Evolutionary conservation across 2,329 filamentous ascomycete species (phyloP).

Genomic region (Ilyonectria destructans): DNA sequence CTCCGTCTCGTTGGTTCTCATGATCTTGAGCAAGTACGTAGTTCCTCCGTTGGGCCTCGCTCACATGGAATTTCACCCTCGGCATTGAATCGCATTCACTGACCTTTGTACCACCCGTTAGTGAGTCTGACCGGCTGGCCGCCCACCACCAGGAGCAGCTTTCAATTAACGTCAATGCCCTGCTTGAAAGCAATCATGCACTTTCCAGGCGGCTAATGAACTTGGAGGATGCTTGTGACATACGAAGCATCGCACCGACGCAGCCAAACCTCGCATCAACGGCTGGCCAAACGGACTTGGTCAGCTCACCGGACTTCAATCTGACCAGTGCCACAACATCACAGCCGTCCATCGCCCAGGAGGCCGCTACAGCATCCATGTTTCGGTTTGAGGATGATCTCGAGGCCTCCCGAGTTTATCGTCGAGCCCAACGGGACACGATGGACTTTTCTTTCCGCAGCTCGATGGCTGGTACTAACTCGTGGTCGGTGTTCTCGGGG

Average conservation of each 20-base stretch:
- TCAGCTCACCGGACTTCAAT: too few relatives aligned
- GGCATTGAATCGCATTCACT: too few relatives aligned
- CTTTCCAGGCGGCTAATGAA: conserved; percentile 18
- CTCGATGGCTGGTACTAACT: background rate
- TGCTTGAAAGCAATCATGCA: conserved; percentile 11
- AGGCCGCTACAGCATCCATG: background rate
- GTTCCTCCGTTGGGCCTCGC: too few relatives aligned
- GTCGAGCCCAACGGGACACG: background rate
- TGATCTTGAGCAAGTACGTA: conserved; percentile 21
- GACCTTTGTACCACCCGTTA: too few relatives aligned
- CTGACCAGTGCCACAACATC: too few relatives aligned
- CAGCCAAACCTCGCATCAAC: conserved; percentile 2
- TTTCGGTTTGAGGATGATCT: background rate
- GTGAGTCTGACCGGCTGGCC: conserved; percentile 3
- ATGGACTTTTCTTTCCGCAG: conserved; percentile 7
- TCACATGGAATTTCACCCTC: too few relatives aligned
- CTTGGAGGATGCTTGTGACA: conserved; percentile 18
- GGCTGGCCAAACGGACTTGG: background rate
- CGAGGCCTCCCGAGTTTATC: background rate
- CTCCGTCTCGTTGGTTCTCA: conserved; percentile 25
- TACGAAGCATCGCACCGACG: conserved; percentile 2
- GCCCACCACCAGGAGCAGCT: conserved; percentile 3
- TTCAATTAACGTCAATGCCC: background rate
- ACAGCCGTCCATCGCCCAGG: too few relatives aligned
- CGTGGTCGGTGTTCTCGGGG: background rate